A percentile compares a stretch with the other conserved stretches of the same genome.
These are phyloP conservation scores for Allodekkera sacchari DNA, from an alignment of 805 yeast genomes.

Conservation along the genomic window DNA sequence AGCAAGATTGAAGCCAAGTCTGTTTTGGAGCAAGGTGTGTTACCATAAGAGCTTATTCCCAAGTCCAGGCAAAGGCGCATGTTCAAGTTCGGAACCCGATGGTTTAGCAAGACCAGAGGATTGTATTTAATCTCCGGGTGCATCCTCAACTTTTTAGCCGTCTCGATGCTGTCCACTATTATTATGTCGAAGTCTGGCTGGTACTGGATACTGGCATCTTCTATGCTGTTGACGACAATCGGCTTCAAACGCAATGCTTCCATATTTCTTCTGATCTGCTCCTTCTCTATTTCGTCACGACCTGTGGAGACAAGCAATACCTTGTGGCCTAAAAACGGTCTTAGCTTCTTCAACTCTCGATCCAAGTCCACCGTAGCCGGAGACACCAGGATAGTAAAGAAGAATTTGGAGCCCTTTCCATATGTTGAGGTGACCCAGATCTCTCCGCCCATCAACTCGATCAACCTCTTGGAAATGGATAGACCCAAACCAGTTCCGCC, in stretches of 20 bases:
- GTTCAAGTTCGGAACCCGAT: slow-evolving; percentile 66
- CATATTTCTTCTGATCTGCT: slow-evolving; percentile 44
- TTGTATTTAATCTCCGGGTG: slow-evolving; percentile 75
- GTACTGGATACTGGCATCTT: slow-evolving; percentile 47
- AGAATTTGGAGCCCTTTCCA: slow-evolving; percentile 77
- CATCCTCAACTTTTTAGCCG: slow-evolving; percentile 59
- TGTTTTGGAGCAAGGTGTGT: slow-evolving; percentile 75
- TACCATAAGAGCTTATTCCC: slow-evolving; percentile 83
- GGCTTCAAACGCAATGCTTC: slow-evolving; percentile 53
- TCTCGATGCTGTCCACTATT: slow-evolving; percentile 71
- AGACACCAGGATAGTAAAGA: slow-evolving; percentile 72
- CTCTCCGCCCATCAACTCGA: slow-evolving; percentile 89
- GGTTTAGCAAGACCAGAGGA: slow-evolving; percentile 73
- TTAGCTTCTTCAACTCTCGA: slow-evolving; percentile 57
- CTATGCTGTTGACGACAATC: slow-evolving; percentile 42
- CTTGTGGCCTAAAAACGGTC: slow-evolving; percentile 65
- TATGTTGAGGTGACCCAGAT: slow-evolving; percentile 82
- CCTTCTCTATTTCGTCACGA: slow-evolving; percentile 42
- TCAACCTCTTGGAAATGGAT: slow-evolving; percentile 78
- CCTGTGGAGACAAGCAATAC: slow-evolving; percentile 64
- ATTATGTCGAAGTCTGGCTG: slow-evolving; percentile 69
- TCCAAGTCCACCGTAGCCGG: slow-evolving; percentile 57
- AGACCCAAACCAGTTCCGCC: slow-evolving; percentile 92
- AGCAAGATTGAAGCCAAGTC: slow-evolving; percentile 78
- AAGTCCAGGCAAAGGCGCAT: slow-evolving; percentile 77